Evolutionary conservation across 345 rosid genomes (phyloP).

Genomic region (Linum trigynum): DNA sequence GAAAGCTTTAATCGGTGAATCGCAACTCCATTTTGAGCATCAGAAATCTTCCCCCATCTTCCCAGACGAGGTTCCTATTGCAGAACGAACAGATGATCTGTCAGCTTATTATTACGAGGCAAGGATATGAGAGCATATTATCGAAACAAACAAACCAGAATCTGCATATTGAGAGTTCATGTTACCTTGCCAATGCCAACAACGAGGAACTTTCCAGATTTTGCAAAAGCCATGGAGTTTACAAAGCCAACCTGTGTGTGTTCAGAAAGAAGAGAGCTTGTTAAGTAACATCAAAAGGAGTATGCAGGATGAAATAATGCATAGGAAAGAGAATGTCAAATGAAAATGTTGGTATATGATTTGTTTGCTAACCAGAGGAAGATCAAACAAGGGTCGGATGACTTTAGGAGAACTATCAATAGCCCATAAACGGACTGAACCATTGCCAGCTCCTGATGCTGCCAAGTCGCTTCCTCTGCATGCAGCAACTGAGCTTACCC

Average conservation of each 20-base stretch:
- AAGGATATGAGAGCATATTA: background rate
- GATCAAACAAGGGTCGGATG: conserved; percentile 44
- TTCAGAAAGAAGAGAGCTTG: background rate
- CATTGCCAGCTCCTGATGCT: conserved; percentile 97
- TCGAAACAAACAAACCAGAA: background rate
- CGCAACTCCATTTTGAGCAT: conserved; percentile 67
- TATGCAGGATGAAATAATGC: background rate
- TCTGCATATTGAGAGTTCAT: too few relatives aligned
- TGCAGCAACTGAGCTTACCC: conserved; percentile 72
- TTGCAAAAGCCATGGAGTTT: conserved; percentile 83
- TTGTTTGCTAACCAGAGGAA: conserved; percentile 58
- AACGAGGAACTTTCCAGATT: conserved; percentile 70
- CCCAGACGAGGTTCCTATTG: conserved; percentile 92
- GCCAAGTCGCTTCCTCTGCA: conserved; percentile 91
- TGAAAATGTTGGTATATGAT: background rate
- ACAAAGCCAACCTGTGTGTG: conserved; percentile 72
- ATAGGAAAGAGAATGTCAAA: background rate
- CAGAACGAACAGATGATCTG: conserved; percentile 1
- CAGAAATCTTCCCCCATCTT: conserved; percentile 62
- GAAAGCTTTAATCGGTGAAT: conserved; percentile 54
- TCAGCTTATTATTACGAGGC: background rate
- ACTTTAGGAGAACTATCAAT: conserved; percentile 40
- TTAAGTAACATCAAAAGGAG: background rate
- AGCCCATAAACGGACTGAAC: conserved; percentile 64
- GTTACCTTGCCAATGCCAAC: conserved; percentile 90